These are phyloP conservation scores for Mycosphaerelloides madeirae DNA, from an alignment of 2,329 filamentous ascomycete genomes.

Conservation along the genomic window DNA sequence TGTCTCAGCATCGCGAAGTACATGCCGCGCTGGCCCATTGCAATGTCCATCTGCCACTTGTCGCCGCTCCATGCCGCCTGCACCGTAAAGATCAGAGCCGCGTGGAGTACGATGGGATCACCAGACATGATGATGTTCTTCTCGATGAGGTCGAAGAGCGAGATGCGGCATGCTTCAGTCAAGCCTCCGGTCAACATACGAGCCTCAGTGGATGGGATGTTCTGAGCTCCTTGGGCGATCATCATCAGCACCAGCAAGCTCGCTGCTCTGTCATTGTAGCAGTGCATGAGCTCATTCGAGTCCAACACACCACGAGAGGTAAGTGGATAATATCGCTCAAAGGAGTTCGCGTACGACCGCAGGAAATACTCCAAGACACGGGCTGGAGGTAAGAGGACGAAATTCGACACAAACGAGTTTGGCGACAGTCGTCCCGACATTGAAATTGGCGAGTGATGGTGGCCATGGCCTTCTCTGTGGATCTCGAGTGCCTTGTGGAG, in stretches of 20 bases:
- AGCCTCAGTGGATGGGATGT: slow-evolving; percentile 61
- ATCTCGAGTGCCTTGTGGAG: slow-evolving; percentile 67
- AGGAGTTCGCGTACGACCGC: slow-evolving; percentile 60
- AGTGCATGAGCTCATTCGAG: slow-evolving; percentile 61
- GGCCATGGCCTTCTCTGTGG: slow-evolving; percentile 46
- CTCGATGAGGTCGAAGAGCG: slow-evolving; percentile 66
- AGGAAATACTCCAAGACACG: slow-evolving; percentile 65
- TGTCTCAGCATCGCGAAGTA: slow-evolving; percentile 69
- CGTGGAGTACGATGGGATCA: slow-evolving; percentile 60
- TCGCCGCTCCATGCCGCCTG: slow-evolving; percentile 69
- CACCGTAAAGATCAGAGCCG: slow-evolving; percentile 63
- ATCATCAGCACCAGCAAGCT: slow-evolving; percentile 64
- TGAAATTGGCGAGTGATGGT: slow-evolving; percentile 4
- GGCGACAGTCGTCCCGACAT: slow-evolving; percentile 35
- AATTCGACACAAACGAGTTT: slow-evolving; percentile 53
- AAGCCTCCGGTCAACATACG: slow-evolving; percentile 62
- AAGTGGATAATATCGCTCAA: slow-evolving; percentile 62
- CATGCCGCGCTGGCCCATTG: slow-evolving; percentile 69
- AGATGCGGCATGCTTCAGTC: slow-evolving; percentile 67
- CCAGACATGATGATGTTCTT: slow-evolving; percentile 65
- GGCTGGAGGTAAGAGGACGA: slow-evolving; percentile 61
- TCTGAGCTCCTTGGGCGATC: slow-evolving; percentile 66
- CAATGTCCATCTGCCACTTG: slow-evolving; percentile 74
- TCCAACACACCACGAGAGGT: slow-evolving; percentile 58
- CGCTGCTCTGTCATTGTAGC: slow-evolving; percentile 58